Conservation (phyloP, 2,329 filamentous ascomycete genomes). For the Calcarisporium arbuscula region DNA sequence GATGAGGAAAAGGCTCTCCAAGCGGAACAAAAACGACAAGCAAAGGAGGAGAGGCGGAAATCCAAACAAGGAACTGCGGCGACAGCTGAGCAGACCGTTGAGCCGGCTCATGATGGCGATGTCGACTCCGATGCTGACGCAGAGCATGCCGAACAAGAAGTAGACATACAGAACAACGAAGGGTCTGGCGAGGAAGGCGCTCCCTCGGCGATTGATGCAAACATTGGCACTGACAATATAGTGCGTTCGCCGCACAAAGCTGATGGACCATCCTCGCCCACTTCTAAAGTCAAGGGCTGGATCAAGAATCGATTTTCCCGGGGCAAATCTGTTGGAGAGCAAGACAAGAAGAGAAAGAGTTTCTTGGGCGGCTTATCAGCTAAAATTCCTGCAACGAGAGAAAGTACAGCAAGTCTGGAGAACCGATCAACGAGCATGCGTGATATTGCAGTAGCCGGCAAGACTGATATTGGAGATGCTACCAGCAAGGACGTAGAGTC, state of each 20-base stretch:
- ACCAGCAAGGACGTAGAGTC: too few relatives aligned
- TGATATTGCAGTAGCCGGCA: conserved; percentile 40
- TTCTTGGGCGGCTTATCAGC: conserved; percentile 51
- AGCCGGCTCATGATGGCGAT: conserved; percentile 10
- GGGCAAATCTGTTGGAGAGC: conserved; percentile 32
- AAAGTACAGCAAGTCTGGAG: conserved; percentile 37
- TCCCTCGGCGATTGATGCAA: conserved; percentile 1
- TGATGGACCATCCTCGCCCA: conserved; percentile 22
- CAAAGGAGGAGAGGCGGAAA: conserved; percentile 48
- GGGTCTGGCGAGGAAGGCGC: conserved; percentile 12
- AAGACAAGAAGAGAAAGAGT: conserved; percentile 27
- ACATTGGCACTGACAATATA: conserved; percentile 3
- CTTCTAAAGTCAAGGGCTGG: conserved; percentile 45
- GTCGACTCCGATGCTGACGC: conserved; percentile 5
- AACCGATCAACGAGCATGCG: conserved; percentile 36
- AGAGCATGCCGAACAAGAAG: conserved; percentile 4
- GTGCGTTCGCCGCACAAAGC: conserved; percentile 8
- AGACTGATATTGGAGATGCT: too few relatives aligned
- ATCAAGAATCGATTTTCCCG: conserved; percentile 47
- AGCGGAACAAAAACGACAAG: conserved; percentile 44
- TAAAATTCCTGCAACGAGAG: conserved; percentile 39
- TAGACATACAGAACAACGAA: conserved; percentile 12
- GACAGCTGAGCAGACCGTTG: conserved; percentile 9
- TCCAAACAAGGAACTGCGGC: conserved; percentile 19
- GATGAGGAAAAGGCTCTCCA: conserved; percentile 47